Percentiles rank a stretch among this genome's conserved stretches.
Conservation (phyloP, 805 yeast genomes). For the Yarrowia bubula region DNA sequence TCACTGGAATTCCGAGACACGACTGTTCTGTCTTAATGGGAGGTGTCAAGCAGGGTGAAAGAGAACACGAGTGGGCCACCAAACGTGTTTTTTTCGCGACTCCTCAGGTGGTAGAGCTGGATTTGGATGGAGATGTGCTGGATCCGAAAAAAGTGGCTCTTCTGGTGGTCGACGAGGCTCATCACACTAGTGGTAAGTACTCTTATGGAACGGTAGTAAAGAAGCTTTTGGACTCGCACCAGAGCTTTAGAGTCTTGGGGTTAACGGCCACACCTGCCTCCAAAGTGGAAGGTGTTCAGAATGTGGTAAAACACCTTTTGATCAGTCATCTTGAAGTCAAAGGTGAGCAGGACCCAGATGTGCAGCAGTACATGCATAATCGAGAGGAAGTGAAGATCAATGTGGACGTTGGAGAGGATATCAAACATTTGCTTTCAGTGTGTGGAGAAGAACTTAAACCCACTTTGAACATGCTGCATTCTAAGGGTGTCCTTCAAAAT, state of each 20-base stretch:
- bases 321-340: constrained; percentile 81
- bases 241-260: constrained; percentile 73
- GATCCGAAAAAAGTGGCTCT: constrained; percentile 74
- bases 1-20: constrained; percentile 75
- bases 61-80: constrained; percentile 74
- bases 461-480: constrained; percentile 59
- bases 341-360: constrained; percentile 80
- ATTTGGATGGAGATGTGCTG: constrained; percentile 67
- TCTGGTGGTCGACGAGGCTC: constrained; percentile 92
- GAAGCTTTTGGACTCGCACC: constrained; percentile 58
- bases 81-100: constrained; percentile 88
- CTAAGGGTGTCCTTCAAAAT: constrained; percentile 59
- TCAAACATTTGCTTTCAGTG: constrained; percentile 53
- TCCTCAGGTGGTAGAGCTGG: constrained; percentile 95
- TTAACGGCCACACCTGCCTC: constrained; percentile 96
- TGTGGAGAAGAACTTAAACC: constrained; percentile 69
- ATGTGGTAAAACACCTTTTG: constrained; percentile 66
- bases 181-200: constrained; percentile 85
- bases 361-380: constrained; percentile 70
- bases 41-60: constrained; percentile 43
- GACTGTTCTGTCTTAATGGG: constrained; percentile 77
- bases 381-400: constrained; percentile 60
- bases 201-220: constrained; percentile 83
- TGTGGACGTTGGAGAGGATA: constrained; percentile 54
- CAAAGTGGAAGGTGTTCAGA: constrained; percentile 82